Evolutionary conservation across 345 rosid genomes (phyloP).

Genomic region (Trapa incisa): DNA sequence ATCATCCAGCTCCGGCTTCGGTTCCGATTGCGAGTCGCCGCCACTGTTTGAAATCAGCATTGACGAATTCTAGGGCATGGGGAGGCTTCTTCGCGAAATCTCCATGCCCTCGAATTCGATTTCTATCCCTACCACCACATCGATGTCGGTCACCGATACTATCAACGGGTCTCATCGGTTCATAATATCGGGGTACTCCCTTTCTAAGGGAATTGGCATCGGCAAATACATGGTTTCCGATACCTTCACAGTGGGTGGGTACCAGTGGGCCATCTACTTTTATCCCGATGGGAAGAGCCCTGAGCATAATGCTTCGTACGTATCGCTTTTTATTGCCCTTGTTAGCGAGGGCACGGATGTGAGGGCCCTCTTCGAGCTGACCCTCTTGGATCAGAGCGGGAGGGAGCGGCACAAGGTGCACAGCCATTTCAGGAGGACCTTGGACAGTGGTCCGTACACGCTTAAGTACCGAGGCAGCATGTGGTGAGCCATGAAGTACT

Average conservation of each 20-base stretch:
- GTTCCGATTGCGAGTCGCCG: not conserved
- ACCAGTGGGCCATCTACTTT: slow-evolving; percentile 61
- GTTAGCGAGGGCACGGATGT: slow-evolving; percentile 66
- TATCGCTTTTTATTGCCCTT: slow-evolving; percentile 55
- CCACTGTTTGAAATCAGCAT: not conserved
- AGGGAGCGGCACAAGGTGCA: slow-evolving; percentile 60
- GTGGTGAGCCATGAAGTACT: slow-evolving; percentile 37
- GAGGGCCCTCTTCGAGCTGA: slow-evolving; percentile 59
- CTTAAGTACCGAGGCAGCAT: slow-evolving; percentile 63
- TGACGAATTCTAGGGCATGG: slow-evolving; percentile 19
- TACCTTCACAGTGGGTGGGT: slow-evolving; percentile 55
- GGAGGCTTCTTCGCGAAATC: slow-evolving; percentile 24
- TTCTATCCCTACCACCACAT: slow-evolving; percentile 14
- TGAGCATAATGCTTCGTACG: slow-evolving; percentile 50
- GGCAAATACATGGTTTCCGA: slow-evolving; percentile 55
- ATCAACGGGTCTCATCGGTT: slow-evolving; percentile 64
- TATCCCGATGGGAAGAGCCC: slow-evolving; percentile 75
- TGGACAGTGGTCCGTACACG: slow-evolving; percentile 58
- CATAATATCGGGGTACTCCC: slow-evolving; percentile 49
- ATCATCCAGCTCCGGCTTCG: not conserved
- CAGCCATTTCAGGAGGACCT: slow-evolving; percentile 65
- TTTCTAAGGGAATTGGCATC: slow-evolving; percentile 54
- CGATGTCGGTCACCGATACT: slow-evolving; percentile 46
- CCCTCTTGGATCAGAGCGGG: slow-evolving; percentile 67
- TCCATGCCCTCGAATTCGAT: slow-evolving; percentile 16